Conservation (phyloP, 495 filamentous ascomycete genomes). For the Neurospora discreta region DNA sequence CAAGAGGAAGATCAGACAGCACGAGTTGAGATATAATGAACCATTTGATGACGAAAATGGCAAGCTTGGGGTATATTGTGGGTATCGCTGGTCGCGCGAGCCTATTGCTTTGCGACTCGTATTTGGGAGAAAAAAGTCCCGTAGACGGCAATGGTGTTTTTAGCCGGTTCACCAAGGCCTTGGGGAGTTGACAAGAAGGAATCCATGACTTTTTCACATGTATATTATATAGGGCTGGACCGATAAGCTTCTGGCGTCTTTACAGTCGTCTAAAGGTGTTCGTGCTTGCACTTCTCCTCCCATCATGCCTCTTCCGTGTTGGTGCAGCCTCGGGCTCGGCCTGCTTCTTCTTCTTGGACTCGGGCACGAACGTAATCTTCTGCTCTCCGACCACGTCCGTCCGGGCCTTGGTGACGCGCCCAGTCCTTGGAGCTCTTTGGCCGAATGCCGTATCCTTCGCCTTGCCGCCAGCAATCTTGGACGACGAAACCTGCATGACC, state of each 20-base stretch:
- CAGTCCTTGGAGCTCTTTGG: constrained; percentile 43
- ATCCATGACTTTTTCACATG: constrained; percentile 11
- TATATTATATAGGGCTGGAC: constrained; percentile 16
- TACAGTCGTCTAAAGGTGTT: constrained; percentile 58
- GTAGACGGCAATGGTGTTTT: background rate
- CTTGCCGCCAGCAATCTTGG: constrained; percentile 45
- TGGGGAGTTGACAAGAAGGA: constrained; percentile 3
- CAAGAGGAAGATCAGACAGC: background rate
- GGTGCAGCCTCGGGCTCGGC: constrained; percentile 21
- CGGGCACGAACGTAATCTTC: constrained; percentile 73
- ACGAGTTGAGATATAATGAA: background rate
- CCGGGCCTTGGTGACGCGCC: constrained; percentile 34
- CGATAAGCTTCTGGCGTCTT: constrained; percentile 17
- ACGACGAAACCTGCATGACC: constrained; percentile 61
- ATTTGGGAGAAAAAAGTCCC: background rate
- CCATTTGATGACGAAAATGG: background rate
- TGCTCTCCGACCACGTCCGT: constrained; percentile 65
- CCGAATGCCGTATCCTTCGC: constrained; percentile 58
- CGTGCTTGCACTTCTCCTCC: constrained; percentile 60
- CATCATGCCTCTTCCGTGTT: constrained; percentile 32
- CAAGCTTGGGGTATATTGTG: background rate
- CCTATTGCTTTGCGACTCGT: background rate
- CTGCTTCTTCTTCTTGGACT: constrained; percentile 42
- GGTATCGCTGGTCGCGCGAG: background rate
- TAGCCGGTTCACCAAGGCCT: constrained; percentile 2